Percentiles rank a stretch among this genome's conserved stretches.
phyloP scores from a whole-genome alignment of 164 flowering plant species.

The Aristolochia californica region DNA sequence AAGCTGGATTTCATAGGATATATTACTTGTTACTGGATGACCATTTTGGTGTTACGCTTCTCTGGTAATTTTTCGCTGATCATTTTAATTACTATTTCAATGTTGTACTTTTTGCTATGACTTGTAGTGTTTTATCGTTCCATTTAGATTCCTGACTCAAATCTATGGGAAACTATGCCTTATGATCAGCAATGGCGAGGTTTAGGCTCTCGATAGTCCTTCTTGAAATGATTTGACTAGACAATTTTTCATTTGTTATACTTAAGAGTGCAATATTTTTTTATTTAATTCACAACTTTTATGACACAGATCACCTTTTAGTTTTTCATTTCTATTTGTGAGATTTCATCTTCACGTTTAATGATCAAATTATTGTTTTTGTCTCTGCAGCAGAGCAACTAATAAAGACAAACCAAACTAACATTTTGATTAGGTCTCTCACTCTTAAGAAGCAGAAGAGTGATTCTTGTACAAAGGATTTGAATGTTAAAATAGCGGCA shows the following conservation, averaged over 20 bases:
- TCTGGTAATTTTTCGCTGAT: too few species aligned
- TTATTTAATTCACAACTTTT: not conserved
- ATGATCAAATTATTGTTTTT: not conserved
- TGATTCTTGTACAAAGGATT: conserved; percentile 43
- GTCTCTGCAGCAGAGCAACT: conserved; percentile 50
- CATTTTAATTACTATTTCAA: too few species aligned
- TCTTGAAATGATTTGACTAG: not conserved
- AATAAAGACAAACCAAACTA: conserved; percentile 70
- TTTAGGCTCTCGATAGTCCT: not conserved
- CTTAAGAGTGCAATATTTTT: not conserved
- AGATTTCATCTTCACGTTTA: not conserved
- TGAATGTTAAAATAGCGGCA: conserved; percentile 27
- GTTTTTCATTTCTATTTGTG: too few species aligned
- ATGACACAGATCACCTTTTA: too few species aligned
- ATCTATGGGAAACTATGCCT: too few species aligned
- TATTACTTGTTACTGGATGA: too few species aligned
- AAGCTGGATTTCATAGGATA: too few species aligned
- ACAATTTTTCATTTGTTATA: not conserved
- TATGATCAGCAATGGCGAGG: too few species aligned
- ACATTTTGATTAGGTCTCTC: conserved; percentile 87
- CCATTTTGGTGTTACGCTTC: too few species aligned
- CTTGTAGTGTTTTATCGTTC: too few species aligned
- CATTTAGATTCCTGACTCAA: too few species aligned
- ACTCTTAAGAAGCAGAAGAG: conserved; percentile 47
- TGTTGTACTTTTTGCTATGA: too few species aligned